Base-by-base conservation (phyloP, 495 filamentous ascomycete species). In the Delitschia confertaspora region DNA sequence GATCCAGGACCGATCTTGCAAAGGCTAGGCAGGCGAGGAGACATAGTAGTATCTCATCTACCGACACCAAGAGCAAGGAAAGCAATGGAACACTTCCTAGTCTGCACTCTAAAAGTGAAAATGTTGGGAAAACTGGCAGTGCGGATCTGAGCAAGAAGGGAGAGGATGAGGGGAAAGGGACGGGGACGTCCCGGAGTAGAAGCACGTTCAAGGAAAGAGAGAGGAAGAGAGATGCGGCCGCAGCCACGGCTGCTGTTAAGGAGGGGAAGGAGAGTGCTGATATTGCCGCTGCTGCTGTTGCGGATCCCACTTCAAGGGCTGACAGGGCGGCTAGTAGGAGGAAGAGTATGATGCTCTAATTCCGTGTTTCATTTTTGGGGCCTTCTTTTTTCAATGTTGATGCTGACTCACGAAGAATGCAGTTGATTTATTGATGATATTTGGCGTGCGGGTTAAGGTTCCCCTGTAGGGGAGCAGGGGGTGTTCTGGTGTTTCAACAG, bases 341-440 rank as follows among this genome's bases (percentile, higher is more conserved):
- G 51, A 43, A 55, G 48, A 63, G 60, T 46, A 63, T 61, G 60
- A 51, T 61, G 55, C 18, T 61, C 38, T 63, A 35, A 51, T 32
- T 27, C 21, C 14, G 8, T 13, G 19, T 39, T 27, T 3, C 5
- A n/a, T n/a, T n/a, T n/a, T n/a, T n/a, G n/a, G n/a, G n/a, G n/a
- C n/a, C n/a, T n/a, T n/a, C n/a, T n/a, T n/a, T n/a, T n/a, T n/a
- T n/a, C n/a, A n/a, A n/a, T n/a, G n/a, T n/a, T n/a, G n/a, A n/a
- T n/a, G n/a, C n/a, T n/a, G n/a, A n/a, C n/a, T n/a, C n/a, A n/a
- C n/a, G n/a, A n/a, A n/a, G n/a, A n/a, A n/a, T n/a, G n/a, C n/a
- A n/a, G n/a, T n/a, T n/a, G n/a, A n/a, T n/a, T n/a, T n/a, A n/a
- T n/a, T n/a, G n/a, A n/a, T n/a, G n/a, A n/a, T n/a, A n/a, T n/a